Base-by-base conservation (phyloP, 2,329 filamentous ascomycete genomes). In the Alternaria gaisen region DNA sequence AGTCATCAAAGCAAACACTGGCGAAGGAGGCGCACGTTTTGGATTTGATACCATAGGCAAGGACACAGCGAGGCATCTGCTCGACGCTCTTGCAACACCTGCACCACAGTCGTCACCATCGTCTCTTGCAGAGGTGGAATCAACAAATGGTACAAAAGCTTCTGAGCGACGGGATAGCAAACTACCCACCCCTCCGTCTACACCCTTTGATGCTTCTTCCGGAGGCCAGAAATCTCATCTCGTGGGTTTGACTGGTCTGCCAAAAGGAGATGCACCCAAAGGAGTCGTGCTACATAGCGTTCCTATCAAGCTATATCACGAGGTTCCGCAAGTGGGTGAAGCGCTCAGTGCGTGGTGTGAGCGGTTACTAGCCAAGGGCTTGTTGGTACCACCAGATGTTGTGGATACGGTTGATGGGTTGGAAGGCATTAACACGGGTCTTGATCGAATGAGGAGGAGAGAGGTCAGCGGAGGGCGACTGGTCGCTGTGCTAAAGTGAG, bases 281-380 rank as follows among this genome's bases (percentile, higher is more conserved):
- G 83, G 83, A 0, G 80, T 88, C 0, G 73, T 81, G 6, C 84
- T 88, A 58, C 90, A 92, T 70, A 86, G 83, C 0, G 88, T 93
- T 0, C 91, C 91, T 0, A 91, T 94, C 63, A 93, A 93, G 76
- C 71, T 92, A 4, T 93, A 92, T 70, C 91, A 94, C 71, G 87
- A 90, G 59, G 83, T 88, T 0, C 85, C 87, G 0, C 81, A 82
- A 36, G 32, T 36, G 32, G 32, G 32, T 16, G 32, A 36, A 3
- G 32, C 32, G 32, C 73, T 92, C 55, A 87, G 87, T 12, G 73
- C 80, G 1, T 93, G 91, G 91, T 79, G 92, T 26, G 90, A 92
- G 73, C 79, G 82, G 24, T 76, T 93, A n/a, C 75, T 93, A 7
- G 80, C 83, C 9, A 79, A 82, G 0, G 81, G 83, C 0, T 72